phyloP scores from a whole-genome alignment of 73 alveolate genomes.

The Halteria grandinella region DNA sequence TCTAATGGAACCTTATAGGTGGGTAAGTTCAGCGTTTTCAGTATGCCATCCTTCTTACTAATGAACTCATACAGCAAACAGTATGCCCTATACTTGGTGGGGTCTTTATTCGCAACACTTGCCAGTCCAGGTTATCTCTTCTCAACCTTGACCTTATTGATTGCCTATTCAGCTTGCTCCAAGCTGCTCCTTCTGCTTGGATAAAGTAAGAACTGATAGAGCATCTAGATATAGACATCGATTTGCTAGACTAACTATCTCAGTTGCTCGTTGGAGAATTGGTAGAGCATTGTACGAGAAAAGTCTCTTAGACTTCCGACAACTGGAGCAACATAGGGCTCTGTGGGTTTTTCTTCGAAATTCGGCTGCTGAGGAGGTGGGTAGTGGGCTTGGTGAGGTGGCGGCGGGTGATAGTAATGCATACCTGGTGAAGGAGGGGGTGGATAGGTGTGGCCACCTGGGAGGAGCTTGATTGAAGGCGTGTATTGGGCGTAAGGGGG shows the following conservation, averaged over 20 bases:
- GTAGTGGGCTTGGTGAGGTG: background rate
- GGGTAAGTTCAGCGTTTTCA: slow-evolving; percentile 53
- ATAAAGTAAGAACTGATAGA: slow-evolving; percentile 45
- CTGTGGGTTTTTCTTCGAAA: slow-evolving; percentile 4
- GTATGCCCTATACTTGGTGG: slow-evolving; percentile 43
- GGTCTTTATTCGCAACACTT: background rate
- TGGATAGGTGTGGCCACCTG: too few relatives aligned
- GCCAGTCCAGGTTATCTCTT: slow-evolving; percentile 1
- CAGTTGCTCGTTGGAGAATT: slow-evolving; percentile 57
- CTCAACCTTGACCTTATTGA: background rate
- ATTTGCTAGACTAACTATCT: slow-evolving; percentile 56
- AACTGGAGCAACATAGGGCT: background rate
- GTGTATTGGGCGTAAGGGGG: too few relatives aligned
- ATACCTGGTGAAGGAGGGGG: too few relatives aligned
- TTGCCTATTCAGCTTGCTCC: background rate
- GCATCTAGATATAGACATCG: slow-evolving; percentile 45
- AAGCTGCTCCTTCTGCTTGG: too few relatives aligned
- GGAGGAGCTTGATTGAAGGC: too few relatives aligned
- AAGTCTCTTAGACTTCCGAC: slow-evolving; percentile 42
- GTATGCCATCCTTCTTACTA: slow-evolving; percentile 46
- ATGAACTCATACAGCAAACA: slow-evolving; percentile 52
- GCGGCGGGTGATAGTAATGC: background rate
- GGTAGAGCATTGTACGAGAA: slow-evolving; percentile 42
- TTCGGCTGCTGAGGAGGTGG: background rate
- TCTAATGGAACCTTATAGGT: slow-evolving; percentile 45